Base-by-base conservation (phyloP, 805 yeast species). In the Yarrowia osloensis region DNA sequence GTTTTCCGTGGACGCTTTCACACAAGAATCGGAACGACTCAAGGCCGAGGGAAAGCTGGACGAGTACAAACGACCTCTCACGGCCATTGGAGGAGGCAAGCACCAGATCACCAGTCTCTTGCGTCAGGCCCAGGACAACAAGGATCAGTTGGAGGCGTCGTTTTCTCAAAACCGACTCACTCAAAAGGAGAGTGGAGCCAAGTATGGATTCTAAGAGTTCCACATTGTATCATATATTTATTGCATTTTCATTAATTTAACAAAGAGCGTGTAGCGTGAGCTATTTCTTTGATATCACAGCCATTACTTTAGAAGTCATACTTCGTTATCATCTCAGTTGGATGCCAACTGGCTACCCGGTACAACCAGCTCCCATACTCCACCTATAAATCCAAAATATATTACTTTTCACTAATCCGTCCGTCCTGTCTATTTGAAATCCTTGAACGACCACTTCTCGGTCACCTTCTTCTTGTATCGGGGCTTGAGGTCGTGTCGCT, bases 391-490 rank as follows among this genome's bases (percentile, higher is more conserved):
- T 6, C 26, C 11, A 5, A 22, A 22, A 44, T 44, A 46, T 17
- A 46, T 46, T 26, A 26, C 31, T 44, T 22, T 42, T 22, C n/a
- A 39, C 44, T 37, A 37, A n/a, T 37, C 44, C 22, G 26, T 44
- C 29, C 50, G 5, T 28, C 15, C 15, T 21, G 7, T 22, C 47
- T 65, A 68, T 65, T 73, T 73, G 67, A 90, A 90, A 78, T 94
- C 96, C 80, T 94, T 94, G 79, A 89, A 90, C 37, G 93, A 84
- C 96, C 96, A 91, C 79, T 93, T 94, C 77, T 94, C 97, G 33
- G 96, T 89, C 69, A 89, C 78, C 81, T 89, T 91, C 68, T 84
- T 88, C 71, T 86, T 82, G 74, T 88, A 88, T 75, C 85, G 88
- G 75, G 88, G 85, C 76, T 81, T 85, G 76, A 85, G 86, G 71